Percentiles rank a stretch among this genome's conserved stretches.
These are phyloP conservation scores for Marsdenia floribunda DNA, from an alignment of 257 asterid genomes.

Conservation along the genomic window DNA sequence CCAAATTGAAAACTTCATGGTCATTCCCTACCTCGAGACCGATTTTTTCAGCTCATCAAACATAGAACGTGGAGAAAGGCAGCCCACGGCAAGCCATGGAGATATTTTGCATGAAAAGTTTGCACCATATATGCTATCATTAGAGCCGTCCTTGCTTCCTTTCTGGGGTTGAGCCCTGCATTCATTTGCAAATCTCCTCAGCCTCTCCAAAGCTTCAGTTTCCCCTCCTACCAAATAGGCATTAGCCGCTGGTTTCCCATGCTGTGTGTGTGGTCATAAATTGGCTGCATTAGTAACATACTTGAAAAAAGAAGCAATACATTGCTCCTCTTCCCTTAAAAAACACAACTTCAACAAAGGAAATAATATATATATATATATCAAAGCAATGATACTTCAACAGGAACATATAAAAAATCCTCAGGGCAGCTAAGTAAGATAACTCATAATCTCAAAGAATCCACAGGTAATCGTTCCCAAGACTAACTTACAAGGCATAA, in stretches of 20 bases:
- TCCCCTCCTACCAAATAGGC: constrained; percentile 91
- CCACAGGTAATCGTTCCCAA: too few relatives aligned
- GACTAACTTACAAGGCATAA: too few relatives aligned
- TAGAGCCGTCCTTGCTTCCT: constrained; percentile 50
- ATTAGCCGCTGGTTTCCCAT: constrained; percentile 57
- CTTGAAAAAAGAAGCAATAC: not conserved
- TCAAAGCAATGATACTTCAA: not conserved
- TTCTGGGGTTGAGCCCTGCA: constrained; percentile 58
- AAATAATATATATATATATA: not conserved
- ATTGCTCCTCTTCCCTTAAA: not conserved
- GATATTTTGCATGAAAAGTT: constrained; percentile 94
- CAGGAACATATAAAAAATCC: not conserved
- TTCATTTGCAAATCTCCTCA: constrained; percentile 64
- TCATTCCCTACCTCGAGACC: constrained; percentile 51
- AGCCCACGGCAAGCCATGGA: constrained; percentile 98
- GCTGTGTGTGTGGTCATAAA: constrained; percentile 39
- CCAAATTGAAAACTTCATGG: not conserved
- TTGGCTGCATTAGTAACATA: not conserved
- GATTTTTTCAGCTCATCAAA: constrained; percentile 85
- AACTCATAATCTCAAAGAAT: too few relatives aligned
- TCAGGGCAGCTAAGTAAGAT: too few relatives aligned
- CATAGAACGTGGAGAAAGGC: constrained; percentile 98
- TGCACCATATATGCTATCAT: constrained; percentile 82
- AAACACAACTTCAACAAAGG: not conserved
- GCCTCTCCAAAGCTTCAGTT: constrained; percentile 87